Base-by-base conservation (phyloP, 306 rosid species). In the Canavalia ensiformis region DNA sequence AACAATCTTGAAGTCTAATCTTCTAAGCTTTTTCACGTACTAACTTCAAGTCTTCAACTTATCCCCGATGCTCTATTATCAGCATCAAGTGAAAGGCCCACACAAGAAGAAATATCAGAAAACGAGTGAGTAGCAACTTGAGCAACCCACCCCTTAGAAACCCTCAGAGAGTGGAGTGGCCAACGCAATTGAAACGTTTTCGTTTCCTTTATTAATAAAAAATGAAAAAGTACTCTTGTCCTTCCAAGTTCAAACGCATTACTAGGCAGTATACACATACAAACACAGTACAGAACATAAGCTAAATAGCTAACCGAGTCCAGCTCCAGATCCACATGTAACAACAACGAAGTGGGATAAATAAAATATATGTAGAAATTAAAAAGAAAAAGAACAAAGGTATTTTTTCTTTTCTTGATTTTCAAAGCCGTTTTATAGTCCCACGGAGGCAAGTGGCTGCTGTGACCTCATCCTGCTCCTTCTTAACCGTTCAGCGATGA, bases 401-500 rank as follows among this genome's bases (percentile, higher is more conserved):
- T 56, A 84, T 44, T 34, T 49, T 9, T 31, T 41, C 64, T 42
- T 74, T 11, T 63, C 41, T 37, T 37, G 41, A 2, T 37, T 78
- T 54, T 6, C 51, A 69, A 29, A 50, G 64, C 55, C 88, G 6
- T 34, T 88, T 83, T 88, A 91, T 64, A 87, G 75, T 55, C 72
- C 89, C 35, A 63, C 2, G 3, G 94, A 34, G 39, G 83, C 39
- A 54, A 83, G 37, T 25, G 94, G n/a, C 42, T 74, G 82, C 82
- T 90, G 92, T 1, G 97, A 80, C 63, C 84, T 88, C 88, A 95
- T 92, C 88, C 99, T 93, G 56, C 88, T 88, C 89, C 86, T 95
- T 79, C 99, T 92, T 29, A 93, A 90, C 12, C 99, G 89, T 83
- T 95, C 98, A 4, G 99, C 96, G 0, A 95, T 93, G 86, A 95